These are phyloP conservation scores for Tillandsia fasciculata DNA, from an alignment of 176 grass and related monocot genomes.

Conservation along the genomic window DNA sequence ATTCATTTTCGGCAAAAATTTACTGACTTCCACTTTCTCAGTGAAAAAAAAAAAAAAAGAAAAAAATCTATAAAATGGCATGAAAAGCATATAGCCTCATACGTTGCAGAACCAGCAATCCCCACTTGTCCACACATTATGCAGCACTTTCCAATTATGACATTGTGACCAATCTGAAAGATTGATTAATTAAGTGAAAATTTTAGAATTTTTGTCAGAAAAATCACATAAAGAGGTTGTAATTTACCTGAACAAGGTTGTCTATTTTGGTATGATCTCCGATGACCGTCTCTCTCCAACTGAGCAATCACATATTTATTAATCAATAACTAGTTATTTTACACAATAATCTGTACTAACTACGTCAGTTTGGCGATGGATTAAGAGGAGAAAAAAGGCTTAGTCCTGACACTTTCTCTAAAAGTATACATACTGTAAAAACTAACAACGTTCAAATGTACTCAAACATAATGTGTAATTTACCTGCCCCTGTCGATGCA, in stretches of 20 bases:
- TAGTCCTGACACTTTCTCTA: background rate
- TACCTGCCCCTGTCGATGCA: constrained; percentile 95
- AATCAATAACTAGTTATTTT: constrained; percentile 1
- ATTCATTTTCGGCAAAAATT: background rate
- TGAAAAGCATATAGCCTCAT: constrained; percentile 19
- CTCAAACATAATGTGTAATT: constrained; percentile 6
- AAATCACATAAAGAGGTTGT: background rate
- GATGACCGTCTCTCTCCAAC: constrained; percentile 83
- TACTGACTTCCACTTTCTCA: background rate
- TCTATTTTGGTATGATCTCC: constrained; percentile 91
- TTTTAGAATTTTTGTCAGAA: background rate
- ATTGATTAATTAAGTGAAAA: constrained; percentile 3
- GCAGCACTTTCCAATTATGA: constrained; percentile 72
- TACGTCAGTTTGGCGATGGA: constrained; percentile 15
- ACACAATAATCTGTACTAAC: background rate
- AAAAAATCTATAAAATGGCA: constrained; percentile 8
- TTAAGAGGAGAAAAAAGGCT: background rate
- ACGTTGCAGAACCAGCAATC: constrained; percentile 87
- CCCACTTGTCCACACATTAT: constrained; percentile 92
- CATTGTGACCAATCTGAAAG: constrained; percentile 91
- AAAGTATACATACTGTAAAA: background rate
- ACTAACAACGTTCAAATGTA: constrained; percentile 4
- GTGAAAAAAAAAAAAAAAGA: background rate
- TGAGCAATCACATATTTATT: constrained; percentile 19
- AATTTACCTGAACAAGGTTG: constrained; percentile 79